phyloP scores from a whole-genome alignment of 1,284 basidiomycete genomes.

The Porogramme epimiltina region DNA sequence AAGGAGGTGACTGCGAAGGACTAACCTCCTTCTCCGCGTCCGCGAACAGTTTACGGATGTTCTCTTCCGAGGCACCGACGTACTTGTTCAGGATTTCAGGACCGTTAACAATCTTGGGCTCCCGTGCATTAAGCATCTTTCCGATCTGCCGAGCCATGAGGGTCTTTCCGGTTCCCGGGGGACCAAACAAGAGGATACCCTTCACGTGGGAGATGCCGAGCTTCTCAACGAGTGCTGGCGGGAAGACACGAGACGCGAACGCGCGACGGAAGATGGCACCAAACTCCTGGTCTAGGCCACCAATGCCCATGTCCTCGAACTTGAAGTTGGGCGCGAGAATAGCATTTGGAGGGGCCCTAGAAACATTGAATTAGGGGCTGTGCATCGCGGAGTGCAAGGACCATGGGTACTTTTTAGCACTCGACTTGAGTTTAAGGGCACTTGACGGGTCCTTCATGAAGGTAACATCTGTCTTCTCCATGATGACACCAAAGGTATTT shows the following conservation, averaged over 20 bases:
- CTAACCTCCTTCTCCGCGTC: conserved; percentile 96
- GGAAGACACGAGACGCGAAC: conserved; percentile 98
- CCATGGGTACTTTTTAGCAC: conserved; percentile 74
- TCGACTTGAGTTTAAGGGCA: conserved; percentile 89
- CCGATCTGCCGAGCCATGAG: conserved; percentile 98
- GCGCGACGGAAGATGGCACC: conserved; percentile 97
- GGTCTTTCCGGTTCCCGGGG: conserved; percentile 98
- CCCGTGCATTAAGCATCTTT: conserved; percentile 97
- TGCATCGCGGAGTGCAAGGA: neutral
- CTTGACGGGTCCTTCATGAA: conserved; percentile 85
- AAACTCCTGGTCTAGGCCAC: conserved; percentile 96
- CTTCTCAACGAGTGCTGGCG: conserved; percentile 95
- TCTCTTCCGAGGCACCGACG: conserved; percentile 98
- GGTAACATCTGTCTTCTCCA: conserved; percentile 89
- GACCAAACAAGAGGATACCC: conserved; percentile 94
- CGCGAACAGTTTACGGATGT: conserved; percentile 95
- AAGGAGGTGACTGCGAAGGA: conserved; percentile 1
- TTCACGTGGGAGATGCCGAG: conserved; percentile 99
- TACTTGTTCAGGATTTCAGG: conserved; percentile 98
- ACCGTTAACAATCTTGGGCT: conserved; percentile 99
- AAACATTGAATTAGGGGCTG: neutral
- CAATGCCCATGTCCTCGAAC: conserved; percentile 99
- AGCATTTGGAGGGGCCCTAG: conserved; percentile 87
- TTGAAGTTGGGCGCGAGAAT: conserved; percentile 99
- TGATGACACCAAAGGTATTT: conserved; percentile 72